Base-by-base conservation (phyloP, 805 yeast species). In the Lipomyces starkeyi region DNA sequence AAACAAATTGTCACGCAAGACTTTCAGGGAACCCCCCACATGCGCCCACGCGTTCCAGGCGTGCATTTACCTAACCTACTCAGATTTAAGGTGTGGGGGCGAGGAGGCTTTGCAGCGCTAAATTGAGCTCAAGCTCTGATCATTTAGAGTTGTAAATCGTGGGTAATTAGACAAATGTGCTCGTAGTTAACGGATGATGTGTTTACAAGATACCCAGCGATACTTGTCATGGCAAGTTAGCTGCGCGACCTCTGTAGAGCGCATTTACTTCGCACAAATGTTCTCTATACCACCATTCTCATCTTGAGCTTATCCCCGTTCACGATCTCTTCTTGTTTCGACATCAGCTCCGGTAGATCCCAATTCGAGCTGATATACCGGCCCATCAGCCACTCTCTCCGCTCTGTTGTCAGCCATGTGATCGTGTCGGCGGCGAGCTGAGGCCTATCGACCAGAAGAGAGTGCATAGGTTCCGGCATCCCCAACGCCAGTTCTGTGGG, bases 241-340 rank as follows among this genome's bases (percentile, higher is more conserved):
- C 40, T 35, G 40, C 14, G 40, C 40, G 11, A 35, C 1, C 5
- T 4, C 5, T 27, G 29, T 25, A 25, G 27, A 25, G 27, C 3
- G 27, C 27, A 25, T 29, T 29, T 29, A 4, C 4, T 3, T 35
- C n/a, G 37, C 9, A 35, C 53, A 49, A 49, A 49, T 49, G 54
- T 27, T 7, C 54, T 49, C 54, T 55, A n/a, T 29, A 55, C 37
- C 58, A 5, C 58, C 58, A 55, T 27, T 32, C 58, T 55, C 58
- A 55, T 1, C 58, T 55, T 55, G 37, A 55, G 58, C n/a, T 29
- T 27, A 55, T 55, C 58, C 22, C 0, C 22, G 22, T 55, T 55
- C 34, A 25, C 58, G 37, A 55, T 55, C 58, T 55, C 58, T 14
- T 55, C 58, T 55, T 55, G 34, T 32, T 55, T 55, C 58, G 58